Conservation (phyloP, 2,329 filamentous ascomycete genomes). For the Metarhizium album region DNA sequence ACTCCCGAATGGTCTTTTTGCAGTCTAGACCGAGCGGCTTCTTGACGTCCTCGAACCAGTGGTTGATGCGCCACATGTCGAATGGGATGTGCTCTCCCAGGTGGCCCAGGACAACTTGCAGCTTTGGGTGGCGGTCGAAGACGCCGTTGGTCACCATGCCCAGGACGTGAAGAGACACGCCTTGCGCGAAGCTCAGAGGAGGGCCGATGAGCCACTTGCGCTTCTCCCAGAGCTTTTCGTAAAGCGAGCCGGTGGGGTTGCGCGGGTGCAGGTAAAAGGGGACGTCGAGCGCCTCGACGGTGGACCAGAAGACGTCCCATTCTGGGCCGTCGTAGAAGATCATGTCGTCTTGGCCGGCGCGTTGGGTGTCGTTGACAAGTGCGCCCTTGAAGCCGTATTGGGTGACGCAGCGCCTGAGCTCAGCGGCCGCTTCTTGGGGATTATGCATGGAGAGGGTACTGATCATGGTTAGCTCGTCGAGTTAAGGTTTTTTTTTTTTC, state of each 20-base stretch:
- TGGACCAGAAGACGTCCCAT: conserved; percentile 52
- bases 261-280: conserved; percentile 55
- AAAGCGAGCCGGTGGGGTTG: conserved; percentile 43
- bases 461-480: not conserved
- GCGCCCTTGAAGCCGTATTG: conserved; percentile 52
- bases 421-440: conserved; percentile 35
- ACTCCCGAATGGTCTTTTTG: conserved; percentile 39
- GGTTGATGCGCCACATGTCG: conserved; percentile 38
- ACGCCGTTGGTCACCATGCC: conserved; percentile 39
- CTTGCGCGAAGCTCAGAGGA: conserved; percentile 47
- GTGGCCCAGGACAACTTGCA: conserved; percentile 36
- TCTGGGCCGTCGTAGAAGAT: conserved; percentile 53
- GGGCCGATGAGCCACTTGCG: conserved; percentile 50
- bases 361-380: conserved; percentile 52
- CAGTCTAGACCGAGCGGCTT: conserved; percentile 36
- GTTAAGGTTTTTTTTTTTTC: not conserved
- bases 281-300: conserved; percentile 47
- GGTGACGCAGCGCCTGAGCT: conserved; percentile 42
- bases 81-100: conserved; percentile 39
- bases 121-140: conserved; percentile 35
- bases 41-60: conserved; percentile 46
- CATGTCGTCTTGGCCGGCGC: conserved; percentile 43
- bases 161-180: conserved; percentile 46
- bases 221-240: conserved; percentile 48
- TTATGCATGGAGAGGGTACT: conserved; percentile 42